Conservation (phyloP, 73 alveolate genomes). For the Durusdinium trenchii region DNA sequence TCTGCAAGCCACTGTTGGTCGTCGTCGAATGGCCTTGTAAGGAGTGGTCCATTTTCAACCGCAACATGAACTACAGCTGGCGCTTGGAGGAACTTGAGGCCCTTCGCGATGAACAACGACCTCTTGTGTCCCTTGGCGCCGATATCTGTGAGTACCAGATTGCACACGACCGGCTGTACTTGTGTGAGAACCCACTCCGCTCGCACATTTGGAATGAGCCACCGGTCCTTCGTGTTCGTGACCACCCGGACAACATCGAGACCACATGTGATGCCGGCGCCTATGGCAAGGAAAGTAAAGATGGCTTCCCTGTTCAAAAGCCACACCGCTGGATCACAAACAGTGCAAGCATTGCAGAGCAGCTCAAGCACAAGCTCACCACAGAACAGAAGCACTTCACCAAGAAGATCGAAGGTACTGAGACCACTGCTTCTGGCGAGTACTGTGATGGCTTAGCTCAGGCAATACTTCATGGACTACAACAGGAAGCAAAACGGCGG, state of each 20-base stretch:
- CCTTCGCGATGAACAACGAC: not conserved
- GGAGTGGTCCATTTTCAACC: not conserved
- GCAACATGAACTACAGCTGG: not conserved
- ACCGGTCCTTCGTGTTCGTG: not conserved
- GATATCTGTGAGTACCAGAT: not conserved
- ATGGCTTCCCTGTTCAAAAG: not conserved
- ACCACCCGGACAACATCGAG: not conserved
- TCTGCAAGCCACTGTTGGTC: not conserved
- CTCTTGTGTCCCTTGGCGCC: not conserved
- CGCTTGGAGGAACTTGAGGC: not conserved
- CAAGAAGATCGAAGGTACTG: not conserved
- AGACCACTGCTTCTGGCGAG: not conserved
- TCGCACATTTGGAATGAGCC: not conserved
- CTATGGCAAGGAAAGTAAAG: not conserved
- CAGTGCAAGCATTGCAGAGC: not conserved
- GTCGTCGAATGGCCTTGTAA: not conserved
- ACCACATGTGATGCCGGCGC: not conserved
- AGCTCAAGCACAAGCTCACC: not conserved
- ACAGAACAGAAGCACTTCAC: not conserved
- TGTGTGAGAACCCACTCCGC: not conserved
- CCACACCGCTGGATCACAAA: slow-evolving; percentile 47
- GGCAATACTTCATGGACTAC: not conserved
- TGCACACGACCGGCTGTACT: not conserved
- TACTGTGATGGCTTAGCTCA: not conserved
- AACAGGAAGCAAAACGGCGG: not conserved